A percentile compares a stretch with the other conserved stretches of the same genome.
These are phyloP conservation scores for Neodidymelliopsis sp. DNA, from an alignment of 2,329 filamentous ascomycete species.

Conservation along the genomic window DNA sequence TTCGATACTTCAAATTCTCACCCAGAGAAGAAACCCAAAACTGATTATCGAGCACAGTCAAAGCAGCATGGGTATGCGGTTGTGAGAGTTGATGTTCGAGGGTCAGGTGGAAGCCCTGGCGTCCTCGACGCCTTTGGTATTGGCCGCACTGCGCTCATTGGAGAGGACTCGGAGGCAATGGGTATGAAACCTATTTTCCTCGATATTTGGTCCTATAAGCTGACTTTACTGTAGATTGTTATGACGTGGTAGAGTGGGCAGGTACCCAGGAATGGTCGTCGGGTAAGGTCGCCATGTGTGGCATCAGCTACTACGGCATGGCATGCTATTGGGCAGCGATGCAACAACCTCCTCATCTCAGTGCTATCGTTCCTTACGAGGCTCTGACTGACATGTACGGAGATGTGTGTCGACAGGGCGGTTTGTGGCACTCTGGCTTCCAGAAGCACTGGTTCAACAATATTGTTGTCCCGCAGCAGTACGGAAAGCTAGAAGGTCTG, in stretches of 20 bases:
- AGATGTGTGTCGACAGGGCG: neutral
- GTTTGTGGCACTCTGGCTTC: slow-evolving; percentile 2
- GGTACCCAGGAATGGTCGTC: neutral
- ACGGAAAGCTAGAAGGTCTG: neutral
- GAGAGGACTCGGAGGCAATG: neutral
- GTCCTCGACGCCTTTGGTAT: neutral
- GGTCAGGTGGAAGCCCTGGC: neutral
- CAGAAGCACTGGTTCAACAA: slow-evolving; percentile 4
- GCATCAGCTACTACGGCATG: slow-evolving; percentile 5
- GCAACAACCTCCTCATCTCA: slow-evolving; percentile 4
- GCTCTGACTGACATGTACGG: neutral
- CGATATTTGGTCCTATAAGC: neutral
- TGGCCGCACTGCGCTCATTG: neutral
- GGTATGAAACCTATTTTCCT: neutral
- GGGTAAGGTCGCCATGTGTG: neutral
- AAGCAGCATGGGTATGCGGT: neutral
- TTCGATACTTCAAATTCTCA: too few species aligned
- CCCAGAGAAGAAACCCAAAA: too few species aligned
- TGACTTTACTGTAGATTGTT: neutral
- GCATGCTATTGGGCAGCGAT: slow-evolving; percentile 6
- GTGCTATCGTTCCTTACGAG: neutral
- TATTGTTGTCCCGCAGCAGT: neutral
- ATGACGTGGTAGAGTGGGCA: neutral
- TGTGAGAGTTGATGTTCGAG: neutral
- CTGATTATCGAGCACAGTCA: too few species aligned